Evolutionary conservation across 2,329 filamentous ascomycete genomes (phyloP), one percentile per base, ranked within the genome.

Genomic region (Acephala macrosclerotiorum): DNA sequence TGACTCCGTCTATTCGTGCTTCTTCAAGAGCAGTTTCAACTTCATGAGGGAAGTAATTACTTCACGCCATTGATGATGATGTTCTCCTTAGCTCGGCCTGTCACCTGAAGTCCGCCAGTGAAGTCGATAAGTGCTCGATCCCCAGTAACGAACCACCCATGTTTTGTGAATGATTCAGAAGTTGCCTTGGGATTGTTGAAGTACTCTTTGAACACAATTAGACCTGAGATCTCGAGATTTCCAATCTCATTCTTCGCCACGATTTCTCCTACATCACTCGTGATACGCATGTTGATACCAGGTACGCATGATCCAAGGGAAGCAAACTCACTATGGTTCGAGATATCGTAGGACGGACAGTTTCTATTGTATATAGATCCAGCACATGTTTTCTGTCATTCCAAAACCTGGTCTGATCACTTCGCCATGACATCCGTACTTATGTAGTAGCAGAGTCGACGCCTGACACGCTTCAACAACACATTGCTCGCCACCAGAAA

Each of bases 161-260:
- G 78, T 0, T 82, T 77, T 1, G 84, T 87, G 61, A 90, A 80
- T 0, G 85, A 85, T 36, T 87, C 83, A 16, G 71, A 73, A 0
- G 89, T 91, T 1, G 86, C 88, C 20, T 82, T 36, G 0, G 71
- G 63, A 49, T 81, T 77, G 35, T 77, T 75, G 64, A 76, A 75
- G 60, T 81, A 81, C 0, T 75, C 84, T 64, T 85, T 83, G 80
- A 90, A 90, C 8, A 92, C 80, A 55, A 88, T 87, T 0, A 83
- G 83, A 0, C 84, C 89, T 20, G 18, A n/a, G 1, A 74, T 35
- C 49, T 72, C 57, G 0, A 75, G 62, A 8, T 70, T 49, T 3
- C 73, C 73, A 1, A 83, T 87, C 25, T 71, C 59, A 11, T 64
- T 68, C 11, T 29, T 26, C 20, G 60, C 36, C 6, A 65, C 60